Evolutionary conservation across 148 eudicot genomes (phyloP).

Genomic region (Cornus suecica): DNA sequence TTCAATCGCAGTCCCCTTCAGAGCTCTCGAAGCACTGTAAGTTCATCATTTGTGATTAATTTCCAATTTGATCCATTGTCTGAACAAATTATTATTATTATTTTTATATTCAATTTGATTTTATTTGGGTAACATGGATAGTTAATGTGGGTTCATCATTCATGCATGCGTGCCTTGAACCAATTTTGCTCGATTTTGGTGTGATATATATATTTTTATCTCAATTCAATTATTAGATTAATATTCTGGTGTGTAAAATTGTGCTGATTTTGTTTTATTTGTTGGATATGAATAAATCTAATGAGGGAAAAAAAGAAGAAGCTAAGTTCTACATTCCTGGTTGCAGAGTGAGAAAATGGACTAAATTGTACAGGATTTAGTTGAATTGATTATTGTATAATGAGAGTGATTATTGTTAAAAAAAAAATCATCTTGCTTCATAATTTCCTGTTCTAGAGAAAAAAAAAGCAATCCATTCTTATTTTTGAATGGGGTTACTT

Average conservation of each 20-base stretch:
- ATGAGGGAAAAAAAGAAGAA: background rate
- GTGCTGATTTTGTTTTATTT: background rate
- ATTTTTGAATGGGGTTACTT: background rate
- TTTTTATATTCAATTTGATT: background rate
- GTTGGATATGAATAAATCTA: background rate
- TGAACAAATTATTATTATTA: background rate
- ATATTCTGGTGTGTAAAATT: no score
- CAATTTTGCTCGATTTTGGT: background rate
- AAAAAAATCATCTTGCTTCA: no score
- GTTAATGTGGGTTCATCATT: background rate
- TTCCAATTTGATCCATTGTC: background rate
- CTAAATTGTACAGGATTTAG: background rate
- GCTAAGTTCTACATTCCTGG: background rate
- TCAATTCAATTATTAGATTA: background rate
- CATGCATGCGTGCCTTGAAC: background rate
- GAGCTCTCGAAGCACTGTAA: conserved; percentile 1
- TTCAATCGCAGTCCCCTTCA: background rate
- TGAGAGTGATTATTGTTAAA: background rate
- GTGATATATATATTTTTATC: background rate
- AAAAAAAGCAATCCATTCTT: background rate
- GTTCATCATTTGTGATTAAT: background rate
- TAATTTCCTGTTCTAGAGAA: background rate
- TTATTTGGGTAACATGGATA: no score
- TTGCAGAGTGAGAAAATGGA: background rate
- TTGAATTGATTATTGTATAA: background rate